Evolutionary conservation across 768 basidiomycete species (phyloP).

Genomic region (Boletus tylopilopsis): DNA sequence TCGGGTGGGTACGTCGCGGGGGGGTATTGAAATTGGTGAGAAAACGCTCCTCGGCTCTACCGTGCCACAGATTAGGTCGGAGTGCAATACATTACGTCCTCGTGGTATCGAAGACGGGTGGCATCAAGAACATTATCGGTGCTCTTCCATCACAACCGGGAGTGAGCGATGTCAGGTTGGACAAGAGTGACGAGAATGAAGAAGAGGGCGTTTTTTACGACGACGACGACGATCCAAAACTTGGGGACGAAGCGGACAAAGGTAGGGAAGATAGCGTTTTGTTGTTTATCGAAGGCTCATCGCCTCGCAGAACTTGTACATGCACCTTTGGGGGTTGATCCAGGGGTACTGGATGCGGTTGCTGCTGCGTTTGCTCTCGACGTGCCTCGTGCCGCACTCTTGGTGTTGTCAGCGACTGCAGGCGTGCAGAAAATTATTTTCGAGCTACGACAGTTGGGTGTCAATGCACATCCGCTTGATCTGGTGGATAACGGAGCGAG

Average conservation of each 20-base stretch:
- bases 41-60: conserved; percentile 23
- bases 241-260: conserved; percentile 19
- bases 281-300: conserved; percentile 5
- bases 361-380: conserved; percentile 70
- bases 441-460: conserved; percentile 61
- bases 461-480: conserved; percentile 63
- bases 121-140: conserved; percentile 52
- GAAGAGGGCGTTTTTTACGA: conserved; percentile 24
- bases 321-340: conserved; percentile 52
- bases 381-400: conserved; percentile 60
- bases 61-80: conserved; percentile 25
- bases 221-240: conserved; percentile 17
- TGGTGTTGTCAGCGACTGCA: conserved; percentile 63
- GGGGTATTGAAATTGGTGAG: conserved; percentile 32
- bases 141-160: conserved; percentile 28
- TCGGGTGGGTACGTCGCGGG: conserved; percentile 53
- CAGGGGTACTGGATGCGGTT: conserved; percentile 59
- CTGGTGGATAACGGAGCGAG: conserved; percentile 43
- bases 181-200: not conserved
- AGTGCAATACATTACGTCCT: conserved; percentile 52
- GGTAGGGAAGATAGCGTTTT: conserved; percentile 12
- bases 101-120: conserved; percentile 52
- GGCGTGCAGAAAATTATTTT: conserved; percentile 60
- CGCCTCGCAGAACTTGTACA: conserved; percentile 39
- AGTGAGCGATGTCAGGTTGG: not conserved